Base-by-base conservation (phyloP, 352 stramenopile species). In the Globisporangium nodosum region DNA sequence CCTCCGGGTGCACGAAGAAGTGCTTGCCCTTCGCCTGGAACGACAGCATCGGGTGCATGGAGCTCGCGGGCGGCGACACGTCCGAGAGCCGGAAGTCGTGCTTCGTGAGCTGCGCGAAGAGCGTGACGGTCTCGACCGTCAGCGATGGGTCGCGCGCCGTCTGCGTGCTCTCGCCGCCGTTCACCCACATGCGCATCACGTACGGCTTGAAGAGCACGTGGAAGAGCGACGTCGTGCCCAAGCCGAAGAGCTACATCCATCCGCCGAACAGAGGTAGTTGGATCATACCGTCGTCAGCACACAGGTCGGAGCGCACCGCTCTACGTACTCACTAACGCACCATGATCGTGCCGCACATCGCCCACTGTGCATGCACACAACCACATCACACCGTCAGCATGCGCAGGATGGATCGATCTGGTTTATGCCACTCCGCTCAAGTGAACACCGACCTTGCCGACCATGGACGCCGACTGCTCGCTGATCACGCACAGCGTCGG, bases 301-400 rank as follows among this genome's bases (percentile, higher is more conserved):
- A 1, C 20, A 49, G 24, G n/a, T 21, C 18, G 42, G 16, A 3
- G 27, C 15, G 1, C 20, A 48, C 12, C 8, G 33, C 9, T 12
- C 24, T 1, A 8, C 18, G 15, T 30, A n/a, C 8, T 3, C 7
- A 3, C 7, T 47, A 7, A 58, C 58, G 47, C 65, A 83, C 71
- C 85, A 94, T 92, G 59, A 94, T 83, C 46, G 85, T 94, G 49
- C 85, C 79, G 65, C 85, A 94, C 85, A 94, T 94, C 51, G 85
- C 85, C 85, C 85, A 94, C 79, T 74, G 52, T 31, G 42, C 42
- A 18, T 24, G 1, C 5, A 60, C 33, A 43, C 12, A 5, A 58
- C n/a, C 45, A 30, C 13, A 30, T 18, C 15, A 52, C 24, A 37
- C 33, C 33, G 33, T 24, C 42, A 6, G 16, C 2, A 37, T 37